Evolutionary conservation across 257 asterid species (phyloP), one percentile per base, ranked within the genome.

Genomic region (Solanum peruvianum): DNA sequence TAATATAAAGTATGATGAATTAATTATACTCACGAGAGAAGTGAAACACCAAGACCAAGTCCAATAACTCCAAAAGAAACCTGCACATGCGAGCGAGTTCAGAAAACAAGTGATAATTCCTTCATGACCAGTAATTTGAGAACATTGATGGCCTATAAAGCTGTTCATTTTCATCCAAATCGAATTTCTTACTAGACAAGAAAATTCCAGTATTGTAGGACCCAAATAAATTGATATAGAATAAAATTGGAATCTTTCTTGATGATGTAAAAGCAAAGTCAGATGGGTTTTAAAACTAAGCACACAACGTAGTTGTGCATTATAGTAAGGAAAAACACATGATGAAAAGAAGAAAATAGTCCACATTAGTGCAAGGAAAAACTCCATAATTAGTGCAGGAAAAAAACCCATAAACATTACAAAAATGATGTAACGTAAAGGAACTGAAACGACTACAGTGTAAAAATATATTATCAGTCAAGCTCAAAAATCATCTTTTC

Each of bases 41-140:
- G 98, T 67, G 97, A 29, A 81, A 93, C 82, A 67, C 99, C 99
- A 86, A 86, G 83, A 70, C 99, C 90, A 88, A 97, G 91, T 87
- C 99, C 99, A 89, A 97, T 92, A 86, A 93, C 96, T 72, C 99
- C 99, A 67, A 97, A 97, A 29, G 99, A 97, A 87, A 94, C 97
- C 99, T 95, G 96, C 86, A 89, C 10, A 87, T 15, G 72, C n/a
- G 42, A 80, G 44, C 4, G 7, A 5, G 9, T 1, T 27, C 69
- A 80, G 69, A 77, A 41, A 29, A 29, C 29, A 47, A 29, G 16
- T 2, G 44, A 47, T 5, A 80, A 18, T 18, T 78, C 10, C 84
- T 45, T 49, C 85, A 18, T 3, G 20, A 80, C 44, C 18, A 49
- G 69, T 47, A 80, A 47, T 47, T 49, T 5, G 16, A 42, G 62